These are phyloP conservation scores for Fusarium setosum DNA, from an alignment of 2,329 filamentous ascomycete genomes.

Conservation along the genomic window DNA sequence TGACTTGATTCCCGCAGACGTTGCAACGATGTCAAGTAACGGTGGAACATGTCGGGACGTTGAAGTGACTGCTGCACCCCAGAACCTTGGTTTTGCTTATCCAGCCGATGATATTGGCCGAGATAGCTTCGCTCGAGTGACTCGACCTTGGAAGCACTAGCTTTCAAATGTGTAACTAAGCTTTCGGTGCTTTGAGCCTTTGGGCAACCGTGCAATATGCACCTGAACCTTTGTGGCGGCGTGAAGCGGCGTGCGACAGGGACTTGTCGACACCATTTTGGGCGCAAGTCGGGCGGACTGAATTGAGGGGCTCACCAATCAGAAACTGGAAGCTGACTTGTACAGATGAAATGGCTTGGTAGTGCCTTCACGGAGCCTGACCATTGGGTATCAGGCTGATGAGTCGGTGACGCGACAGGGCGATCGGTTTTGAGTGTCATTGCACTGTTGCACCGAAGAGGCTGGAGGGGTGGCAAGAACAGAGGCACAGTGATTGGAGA, in stretches of 20 bases:
- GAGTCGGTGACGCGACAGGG: conserved; percentile 24
- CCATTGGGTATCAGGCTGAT: conserved; percentile 29
- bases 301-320: conserved; percentile 19
- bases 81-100: background rate
- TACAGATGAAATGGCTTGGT: conserved; percentile 15
- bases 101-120: background rate
- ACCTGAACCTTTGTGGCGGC: conserved; percentile 19
- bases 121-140: background rate
- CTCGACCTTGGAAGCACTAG: background rate
- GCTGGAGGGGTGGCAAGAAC: conserved; percentile 28
- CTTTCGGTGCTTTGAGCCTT: background rate
- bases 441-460: conserved; percentile 21
- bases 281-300: conserved; percentile 2
- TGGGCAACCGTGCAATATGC: conserved; percentile 15
- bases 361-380: conserved; percentile 32
- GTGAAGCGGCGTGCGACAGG: conserved; percentile 32
- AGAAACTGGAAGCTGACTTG: conserved; percentile 4
- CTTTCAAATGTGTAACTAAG: background rate
- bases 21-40: background rate
- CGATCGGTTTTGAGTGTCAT: conserved; percentile 17
- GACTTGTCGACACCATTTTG: conserved; percentile 33
- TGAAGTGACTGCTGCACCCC: background rate
- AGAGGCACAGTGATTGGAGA: conserved; percentile 8
- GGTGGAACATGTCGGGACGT: background rate
- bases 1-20: conserved; percentile 4